Evolutionary conservation across 2,329 filamentous ascomycete species (phyloP), one percentile per base, ranked within the genome.

Genomic region (Dactylellina haptotyla): DNA sequence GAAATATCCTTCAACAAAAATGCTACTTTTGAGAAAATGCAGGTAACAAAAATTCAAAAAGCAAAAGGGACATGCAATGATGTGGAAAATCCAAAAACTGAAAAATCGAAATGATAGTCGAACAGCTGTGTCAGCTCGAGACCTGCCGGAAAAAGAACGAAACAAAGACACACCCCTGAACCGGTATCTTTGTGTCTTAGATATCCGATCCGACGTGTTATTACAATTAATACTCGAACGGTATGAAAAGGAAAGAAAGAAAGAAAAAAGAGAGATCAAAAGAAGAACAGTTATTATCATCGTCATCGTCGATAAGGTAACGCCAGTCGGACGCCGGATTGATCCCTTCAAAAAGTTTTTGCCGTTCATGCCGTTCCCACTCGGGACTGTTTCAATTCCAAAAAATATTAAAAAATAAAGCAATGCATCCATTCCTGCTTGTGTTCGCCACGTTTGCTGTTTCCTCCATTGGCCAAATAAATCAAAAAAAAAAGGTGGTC

Each of bases 311-410:
- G n/a, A 58, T n/a, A 58, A 16, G 43, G 34, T 16, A 57, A 72
- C 58, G 43, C 67, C 67, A 65, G 23, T 65, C 53, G 43, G 56
- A 72, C 67, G 67, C 67, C 63, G 41, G 18, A 20, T 23, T 12
- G 12, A 16, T 41, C 14, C 14, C 18, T 41, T 41, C 37, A 41
- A 16, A 41, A 12, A 12, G 5, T 41, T 20, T 53, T 16, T 46
- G 1, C 10, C 5, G 48, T 26, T 28, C 30, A 10, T 32, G 14
- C 16, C 5, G n/a, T 23, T 18, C 43, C 16, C n/a, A 2, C 43
- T 25, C 32, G n/a, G n/a, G 18, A 10, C 14, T 20, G 43, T 46
- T 20, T 46, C 43, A n/a, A 9, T 10, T 20, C 4, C n/a, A 46
- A 20, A 46, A 20, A n/a, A n/a, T n/a, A 51, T 1, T 28, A 14